Evolutionary conservation across 2,329 filamentous ascomycete species (phyloP).

Genomic region (Ophiostoma sp.): DNA sequence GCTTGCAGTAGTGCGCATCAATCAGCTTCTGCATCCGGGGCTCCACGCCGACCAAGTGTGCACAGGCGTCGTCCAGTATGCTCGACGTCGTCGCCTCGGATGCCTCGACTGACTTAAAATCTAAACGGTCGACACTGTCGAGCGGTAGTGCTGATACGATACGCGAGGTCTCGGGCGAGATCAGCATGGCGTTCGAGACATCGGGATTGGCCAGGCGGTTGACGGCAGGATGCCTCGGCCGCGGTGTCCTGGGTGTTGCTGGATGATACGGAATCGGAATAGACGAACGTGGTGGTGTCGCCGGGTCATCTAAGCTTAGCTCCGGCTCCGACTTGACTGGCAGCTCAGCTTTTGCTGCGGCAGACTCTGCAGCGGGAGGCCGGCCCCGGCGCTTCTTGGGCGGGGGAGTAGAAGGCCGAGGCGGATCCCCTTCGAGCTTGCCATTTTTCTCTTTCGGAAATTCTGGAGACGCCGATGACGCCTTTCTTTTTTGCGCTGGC

Average conservation of each 20-base stretch:
- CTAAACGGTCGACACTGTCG: conserved; percentile 27
- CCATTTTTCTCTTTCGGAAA: not conserved
- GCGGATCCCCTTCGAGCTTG: not conserved
- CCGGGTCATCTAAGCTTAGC: conserved; percentile 36
- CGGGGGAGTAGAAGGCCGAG: conserved; percentile 26
- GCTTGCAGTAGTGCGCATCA: conserved; percentile 65
- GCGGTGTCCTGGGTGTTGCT: conserved; percentile 34
- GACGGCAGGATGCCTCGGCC: conserved; percentile 39
- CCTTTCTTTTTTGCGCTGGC: not conserved
- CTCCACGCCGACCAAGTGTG: conserved; percentile 69
- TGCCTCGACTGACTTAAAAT: conserved; percentile 37
- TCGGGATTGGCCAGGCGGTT: conserved; percentile 58
- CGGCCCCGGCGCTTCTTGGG: conserved; percentile 31
- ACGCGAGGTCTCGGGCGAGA: conserved; percentile 66
- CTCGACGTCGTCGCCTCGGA: conserved; percentile 57
- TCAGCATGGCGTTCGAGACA: conserved; percentile 61
- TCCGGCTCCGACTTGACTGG: not conserved
- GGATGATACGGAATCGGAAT: conserved; percentile 29
- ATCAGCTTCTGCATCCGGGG: conserved; percentile 66
- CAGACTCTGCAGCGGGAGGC: not conserved
- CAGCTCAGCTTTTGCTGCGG: not conserved
- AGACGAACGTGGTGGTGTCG: conserved; percentile 42
- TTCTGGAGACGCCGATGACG: too few species aligned
- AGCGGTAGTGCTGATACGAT: conserved; percentile 45
- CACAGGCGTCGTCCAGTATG: conserved; percentile 68